These are phyloP conservation scores for Eucalyptus polybractea DNA, from an alignment of 345 rosid genomes.

Conservation along the genomic window DNA sequence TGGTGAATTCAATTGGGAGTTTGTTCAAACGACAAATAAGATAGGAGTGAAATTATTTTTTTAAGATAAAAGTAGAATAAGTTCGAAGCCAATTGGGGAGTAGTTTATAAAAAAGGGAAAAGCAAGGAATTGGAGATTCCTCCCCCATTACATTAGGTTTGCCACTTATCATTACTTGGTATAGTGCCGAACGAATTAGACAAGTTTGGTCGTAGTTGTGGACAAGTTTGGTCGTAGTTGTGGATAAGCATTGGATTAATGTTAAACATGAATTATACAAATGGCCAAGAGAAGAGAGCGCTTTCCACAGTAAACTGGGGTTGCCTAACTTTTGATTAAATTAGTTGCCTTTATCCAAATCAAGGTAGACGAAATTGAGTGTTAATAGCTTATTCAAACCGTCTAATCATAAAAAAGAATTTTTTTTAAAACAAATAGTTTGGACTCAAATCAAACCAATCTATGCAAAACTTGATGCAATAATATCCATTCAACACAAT, in stretches of 20 bases:
- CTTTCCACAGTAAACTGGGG: neutral
- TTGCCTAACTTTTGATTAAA: neutral
- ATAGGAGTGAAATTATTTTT: neutral
- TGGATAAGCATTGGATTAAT: neutral
- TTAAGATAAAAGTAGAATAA: neutral
- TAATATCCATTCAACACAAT: neutral
- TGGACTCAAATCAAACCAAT: neutral
- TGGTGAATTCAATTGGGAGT: neutral
- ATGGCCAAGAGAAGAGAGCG: neutral
- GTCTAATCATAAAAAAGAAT: fast-evolving
- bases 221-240: neutral
- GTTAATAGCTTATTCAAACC: no score
- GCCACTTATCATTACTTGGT: neutral
- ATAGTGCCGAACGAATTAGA: neutral
- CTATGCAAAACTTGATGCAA: neutral
- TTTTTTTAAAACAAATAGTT: neutral
- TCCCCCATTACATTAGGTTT: neutral
- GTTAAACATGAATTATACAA: neutral
- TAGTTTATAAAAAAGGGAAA: neutral
- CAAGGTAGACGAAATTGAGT: neutral
- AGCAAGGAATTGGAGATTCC: neutral
- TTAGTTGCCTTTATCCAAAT: neutral
- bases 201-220: neutral
- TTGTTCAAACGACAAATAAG: neutral
- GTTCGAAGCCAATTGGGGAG: neutral